Evolutionary conservation across 2,329 filamentous ascomycete genomes (phyloP).

Genomic region (Xylariomycetidae sp.): DNA sequence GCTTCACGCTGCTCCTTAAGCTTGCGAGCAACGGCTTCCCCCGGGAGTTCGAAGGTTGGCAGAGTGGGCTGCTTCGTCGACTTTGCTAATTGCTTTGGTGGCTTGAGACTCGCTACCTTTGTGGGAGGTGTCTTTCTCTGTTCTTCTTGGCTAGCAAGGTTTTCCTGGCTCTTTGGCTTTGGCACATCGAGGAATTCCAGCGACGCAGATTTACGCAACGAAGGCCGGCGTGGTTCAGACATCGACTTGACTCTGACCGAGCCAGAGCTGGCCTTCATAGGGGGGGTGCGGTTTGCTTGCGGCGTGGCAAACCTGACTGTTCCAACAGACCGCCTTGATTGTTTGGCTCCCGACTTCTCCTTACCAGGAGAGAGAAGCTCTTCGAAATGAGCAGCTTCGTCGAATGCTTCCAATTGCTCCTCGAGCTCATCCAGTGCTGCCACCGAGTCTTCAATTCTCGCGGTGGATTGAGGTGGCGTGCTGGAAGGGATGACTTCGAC

Average conservation of each 20-base stretch:
- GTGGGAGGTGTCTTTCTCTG: slow-evolving; percentile 23
- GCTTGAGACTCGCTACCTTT: slow-evolving; percentile 38
- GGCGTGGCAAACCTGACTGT: slow-evolving; percentile 19
- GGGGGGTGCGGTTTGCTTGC: slow-evolving; percentile 16
- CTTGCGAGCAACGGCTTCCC: slow-evolving; percentile 51
- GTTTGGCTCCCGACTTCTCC: slow-evolving; percentile 6
- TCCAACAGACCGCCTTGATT: slow-evolving; percentile 5
- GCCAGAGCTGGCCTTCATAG: slow-evolving; percentile 28
- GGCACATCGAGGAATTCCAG: slow-evolving; percentile 30
- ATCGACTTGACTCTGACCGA: slow-evolving; percentile 39
- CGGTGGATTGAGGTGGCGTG: slow-evolving; percentile 20
- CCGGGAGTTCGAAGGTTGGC: slow-evolving; percentile 57
- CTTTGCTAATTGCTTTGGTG: slow-evolving; percentile 43
- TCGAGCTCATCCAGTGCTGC: slow-evolving; percentile 59
- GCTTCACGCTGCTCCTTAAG: slow-evolving; percentile 38
- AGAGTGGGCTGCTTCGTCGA: slow-evolving; percentile 51
- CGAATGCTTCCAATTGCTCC: slow-evolving; percentile 54
- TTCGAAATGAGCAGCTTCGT: slow-evolving; percentile 23
- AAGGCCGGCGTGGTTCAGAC: slow-evolving; percentile 28
- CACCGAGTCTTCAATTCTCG: slow-evolving; percentile 59
- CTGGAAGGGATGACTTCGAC: slow-evolving; percentile 31
- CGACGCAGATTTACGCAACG: slow-evolving; percentile 38
- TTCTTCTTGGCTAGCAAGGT: slow-evolving; percentile 14
- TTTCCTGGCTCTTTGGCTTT: slow-evolving; percentile 21
- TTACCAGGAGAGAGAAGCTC: slow-evolving; percentile 14